phyloP scores from a whole-genome alignment of 345 rosid species.

The Conringia planisiliqua region DNA sequence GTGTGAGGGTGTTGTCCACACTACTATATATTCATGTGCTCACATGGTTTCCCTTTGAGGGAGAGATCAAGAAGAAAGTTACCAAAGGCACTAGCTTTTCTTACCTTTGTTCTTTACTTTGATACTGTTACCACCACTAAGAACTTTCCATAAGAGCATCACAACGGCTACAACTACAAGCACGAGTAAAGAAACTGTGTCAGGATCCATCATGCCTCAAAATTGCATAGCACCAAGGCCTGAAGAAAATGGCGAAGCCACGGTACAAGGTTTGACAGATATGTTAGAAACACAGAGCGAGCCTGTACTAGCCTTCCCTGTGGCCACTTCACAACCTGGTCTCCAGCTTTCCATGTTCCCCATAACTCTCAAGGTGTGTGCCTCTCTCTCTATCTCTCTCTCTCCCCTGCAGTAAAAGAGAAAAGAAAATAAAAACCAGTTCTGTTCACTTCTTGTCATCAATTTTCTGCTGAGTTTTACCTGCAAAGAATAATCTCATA shows the following conservation, averaged over 20 bases:
- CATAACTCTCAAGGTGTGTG: slow-evolving; percentile 73
- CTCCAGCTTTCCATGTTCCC: slow-evolving; percentile 50
- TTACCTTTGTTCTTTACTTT: slow-evolving; percentile 11
- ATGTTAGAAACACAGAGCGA: slow-evolving; percentile 44
- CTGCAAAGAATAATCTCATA: neutral
- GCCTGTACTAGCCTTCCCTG: slow-evolving; percentile 43
- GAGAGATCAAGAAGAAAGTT: slow-evolving; percentile 42
- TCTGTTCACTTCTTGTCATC: neutral
- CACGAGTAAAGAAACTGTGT: slow-evolving; percentile 16
- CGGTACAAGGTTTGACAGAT: slow-evolving; percentile 38
- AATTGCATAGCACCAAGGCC: slow-evolving; percentile 57
- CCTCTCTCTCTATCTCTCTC: neutral
- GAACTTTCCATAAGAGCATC: slow-evolving; percentile 17
- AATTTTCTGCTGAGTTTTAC: neutral
- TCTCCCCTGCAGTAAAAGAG: slow-evolving; percentile 3
- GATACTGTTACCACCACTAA: slow-evolving; percentile 3
- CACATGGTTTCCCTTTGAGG: slow-evolving; percentile 45
- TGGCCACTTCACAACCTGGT: slow-evolving; percentile 41
- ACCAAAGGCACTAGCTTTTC: slow-evolving; percentile 33
- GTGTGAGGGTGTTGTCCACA: slow-evolving; percentile 15
- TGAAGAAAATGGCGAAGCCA: slow-evolving; percentile 38
- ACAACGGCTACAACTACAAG: slow-evolving; percentile 1
- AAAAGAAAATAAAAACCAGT: neutral
- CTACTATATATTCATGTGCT: slow-evolving; percentile 54
- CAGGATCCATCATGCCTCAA: slow-evolving; percentile 41